These are phyloP conservation scores for Penicillium paneum DNA, from an alignment of 2,329 filamentous ascomycete species.

Conservation along the genomic window DNA sequence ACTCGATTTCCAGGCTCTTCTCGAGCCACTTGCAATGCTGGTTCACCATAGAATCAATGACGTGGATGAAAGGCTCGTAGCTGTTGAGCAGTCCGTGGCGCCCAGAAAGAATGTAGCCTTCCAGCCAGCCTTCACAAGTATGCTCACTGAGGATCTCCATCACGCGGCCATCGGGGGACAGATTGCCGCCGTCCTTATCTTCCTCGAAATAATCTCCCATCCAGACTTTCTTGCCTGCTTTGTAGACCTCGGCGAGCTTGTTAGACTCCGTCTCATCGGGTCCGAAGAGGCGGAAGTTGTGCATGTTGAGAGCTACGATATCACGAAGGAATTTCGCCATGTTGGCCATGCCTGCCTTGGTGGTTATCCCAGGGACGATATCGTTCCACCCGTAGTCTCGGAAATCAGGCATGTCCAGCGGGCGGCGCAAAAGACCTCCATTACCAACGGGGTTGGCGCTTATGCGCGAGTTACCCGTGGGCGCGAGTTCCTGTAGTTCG, in stretches of 20 bases:
- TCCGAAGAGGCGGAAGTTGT: conserved; percentile 71
- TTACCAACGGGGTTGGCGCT: conserved; percentile 74
- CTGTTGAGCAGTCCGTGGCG: conserved; percentile 74
- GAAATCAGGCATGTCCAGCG: conserved; percentile 68
- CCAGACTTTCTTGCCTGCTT: conserved; percentile 76
- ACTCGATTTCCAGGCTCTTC: conserved; percentile 75
- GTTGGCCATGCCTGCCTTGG: conserved; percentile 64
- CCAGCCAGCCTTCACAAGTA: conserved; percentile 75
- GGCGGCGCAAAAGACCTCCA: conserved; percentile 64
- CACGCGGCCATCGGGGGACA: conserved; percentile 65
- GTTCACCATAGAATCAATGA: conserved; percentile 83
- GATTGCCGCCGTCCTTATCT: conserved; percentile 70
- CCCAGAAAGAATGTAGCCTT: conserved; percentile 73
- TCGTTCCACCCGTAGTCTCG: conserved; percentile 63
- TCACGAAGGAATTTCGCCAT: conserved; percentile 67
- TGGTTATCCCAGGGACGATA: conserved; percentile 57
- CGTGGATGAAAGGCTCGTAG: conserved; percentile 79
- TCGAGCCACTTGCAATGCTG: conserved; percentile 85
- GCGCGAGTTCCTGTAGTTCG: conserved; percentile 63
- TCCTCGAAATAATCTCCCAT: conserved; percentile 75
- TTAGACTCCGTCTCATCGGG: conserved; percentile 81
- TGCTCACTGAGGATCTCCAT: conserved; percentile 86
- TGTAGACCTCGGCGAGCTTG: conserved; percentile 69
- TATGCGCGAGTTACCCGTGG: conserved; percentile 66
- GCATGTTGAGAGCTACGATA: conserved; percentile 61